phyloP scores from a whole-genome alignment of 2,329 filamentous ascomycete genomes.

The Westerdykella sp. region DNA sequence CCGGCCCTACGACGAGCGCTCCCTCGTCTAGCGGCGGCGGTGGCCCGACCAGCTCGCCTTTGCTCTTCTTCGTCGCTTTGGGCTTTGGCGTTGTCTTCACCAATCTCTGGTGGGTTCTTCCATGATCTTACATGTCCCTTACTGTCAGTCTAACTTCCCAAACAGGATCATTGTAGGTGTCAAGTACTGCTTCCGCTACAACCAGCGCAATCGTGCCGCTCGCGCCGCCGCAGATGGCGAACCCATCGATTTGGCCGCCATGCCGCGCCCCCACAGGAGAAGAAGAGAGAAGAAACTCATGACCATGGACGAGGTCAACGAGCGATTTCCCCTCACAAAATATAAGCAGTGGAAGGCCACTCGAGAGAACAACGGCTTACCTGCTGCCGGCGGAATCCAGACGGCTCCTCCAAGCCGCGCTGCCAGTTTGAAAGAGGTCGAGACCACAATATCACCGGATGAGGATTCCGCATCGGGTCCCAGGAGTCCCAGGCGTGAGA shows the following conservation, averaged over 20 bases:
- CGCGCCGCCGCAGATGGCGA: slow-evolving; percentile 72
- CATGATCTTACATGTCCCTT: slow-evolving; percentile 1
- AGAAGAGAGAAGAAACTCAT: slow-evolving; percentile 96
- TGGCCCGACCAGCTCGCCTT: slow-evolving; percentile 61
- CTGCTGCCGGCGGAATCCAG: slow-evolving; percentile 72
- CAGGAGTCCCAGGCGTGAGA: slow-evolving; percentile 25
- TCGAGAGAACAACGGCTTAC: slow-evolving; percentile 75
- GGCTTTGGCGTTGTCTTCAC: slow-evolving; percentile 98
- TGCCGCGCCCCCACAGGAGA: slow-evolving; percentile 78
- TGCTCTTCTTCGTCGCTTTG: slow-evolving; percentile 89
- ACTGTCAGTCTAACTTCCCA: slow-evolving; percentile 17
- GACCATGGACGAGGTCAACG: slow-evolving; percentile 98
- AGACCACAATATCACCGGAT: slow-evolving; percentile 36
- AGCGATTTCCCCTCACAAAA: slow-evolving; percentile 90
- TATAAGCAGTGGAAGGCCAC: slow-evolving; percentile 92
- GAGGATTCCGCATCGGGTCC: slow-evolving; percentile 27
- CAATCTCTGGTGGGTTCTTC: slow-evolving; percentile 76
- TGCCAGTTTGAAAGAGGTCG: slow-evolving; percentile 63
- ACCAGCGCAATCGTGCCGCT: slow-evolving; percentile 79
- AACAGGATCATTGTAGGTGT: slow-evolving; percentile 97
- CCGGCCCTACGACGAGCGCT: slow-evolving; percentile 5
- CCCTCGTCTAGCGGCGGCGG: slow-evolving; percentile 22
- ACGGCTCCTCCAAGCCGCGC: slow-evolving; percentile 66
- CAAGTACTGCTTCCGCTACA: slow-evolving; percentile 98
- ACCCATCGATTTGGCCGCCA: slow-evolving; percentile 77